These are phyloP conservation scores for Sporodiniella umbellata DNA, from an alignment of 371 early-diverging fungal species.

Conservation along the genomic window DNA sequence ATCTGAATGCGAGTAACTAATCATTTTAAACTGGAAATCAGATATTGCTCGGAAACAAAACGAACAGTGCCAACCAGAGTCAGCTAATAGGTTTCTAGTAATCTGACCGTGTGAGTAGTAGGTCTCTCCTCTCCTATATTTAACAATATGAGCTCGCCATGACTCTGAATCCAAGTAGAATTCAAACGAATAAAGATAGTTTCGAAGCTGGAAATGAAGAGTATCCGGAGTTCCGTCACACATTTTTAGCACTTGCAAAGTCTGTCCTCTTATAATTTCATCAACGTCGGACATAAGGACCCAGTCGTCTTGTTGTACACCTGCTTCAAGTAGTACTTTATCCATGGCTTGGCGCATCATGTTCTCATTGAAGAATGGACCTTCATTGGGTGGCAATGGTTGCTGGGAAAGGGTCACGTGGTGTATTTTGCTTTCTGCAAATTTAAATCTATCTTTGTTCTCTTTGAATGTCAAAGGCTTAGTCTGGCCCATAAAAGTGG, in stretches of 20 bases:
- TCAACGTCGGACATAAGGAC: conserved; percentile 31
- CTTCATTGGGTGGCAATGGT: conserved; percentile 25
- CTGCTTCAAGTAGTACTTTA: conserved; percentile 22
- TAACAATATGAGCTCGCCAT: conserved; percentile 47
- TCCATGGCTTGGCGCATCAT: conserved; percentile 41
- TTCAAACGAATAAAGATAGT: conserved; percentile 58
- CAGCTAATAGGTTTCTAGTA: conserved; percentile 38
- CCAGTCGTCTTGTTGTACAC: conserved; percentile 24
- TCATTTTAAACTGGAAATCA: conserved; percentile 49
- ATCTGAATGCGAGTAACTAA: conserved; percentile 37
- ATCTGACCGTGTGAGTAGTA: conserved; percentile 36
- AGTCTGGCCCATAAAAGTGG: conserved; percentile 25
- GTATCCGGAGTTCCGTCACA: conserved; percentile 45
- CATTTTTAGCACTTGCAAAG: conserved; percentile 16
- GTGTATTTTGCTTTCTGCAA: conserved; percentile 47
- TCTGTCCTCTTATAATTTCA: conserved; percentile 21
- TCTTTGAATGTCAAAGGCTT: conserved; percentile 31
- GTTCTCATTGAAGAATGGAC: conserved; percentile 47
- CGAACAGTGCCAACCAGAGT: conserved; percentile 43
- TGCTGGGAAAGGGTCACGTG: conserved; percentile 30
- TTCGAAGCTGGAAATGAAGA: conserved; percentile 45
- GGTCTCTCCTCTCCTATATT: conserved; percentile 21
- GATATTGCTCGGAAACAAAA: conserved; percentile 40
- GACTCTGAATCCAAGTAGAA: conserved; percentile 38
- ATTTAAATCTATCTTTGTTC: conserved; percentile 43